Base-by-base conservation (phyloP, 2,329 filamentous ascomycete species). In the Botrytis deweyae region DNA sequence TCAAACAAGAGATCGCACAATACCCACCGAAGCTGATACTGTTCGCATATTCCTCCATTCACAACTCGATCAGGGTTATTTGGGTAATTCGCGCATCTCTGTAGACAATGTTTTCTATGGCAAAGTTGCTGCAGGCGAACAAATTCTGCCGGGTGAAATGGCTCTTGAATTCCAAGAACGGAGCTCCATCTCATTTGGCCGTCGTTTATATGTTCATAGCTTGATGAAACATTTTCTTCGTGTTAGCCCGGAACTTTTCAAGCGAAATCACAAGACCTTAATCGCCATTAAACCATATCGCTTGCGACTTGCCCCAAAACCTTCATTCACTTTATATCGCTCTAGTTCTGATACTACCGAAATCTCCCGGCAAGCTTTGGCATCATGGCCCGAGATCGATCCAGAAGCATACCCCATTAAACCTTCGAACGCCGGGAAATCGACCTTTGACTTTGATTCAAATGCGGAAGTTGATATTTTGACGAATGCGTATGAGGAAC, bases 61-160 rank as follows among this genome's bases (percentile, higher is more conserved):
- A 52, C 71, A 72, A 74, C 63, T 68, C 70, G 69, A 33, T 75
- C 76, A 65, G 61, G 76, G 76, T 33, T 86, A 85, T 76, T 81
- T 85, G 44, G 83, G 83, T 1, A 80, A 79, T 29, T 72, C 79
- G n/a, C 81, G 80, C 44, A 73, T 84, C n/a, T 76, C 79, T 38
- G 78, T 83, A 8, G 81, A 84, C 66, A 79, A 83, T 66, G 73
- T 86, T 8, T 86, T 86, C 77, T 86, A 86, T 73, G 72, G 73
- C 12, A 76, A 75, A 25, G 73, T 75, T 49, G 49, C 67, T 20
- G 74, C 80, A 52, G 80, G 80, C 73, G 74, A 82, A 73, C 77
- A 80, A 67, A 72, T 82, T 10, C 52, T 77, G 14, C 66, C 74
- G 42, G 76, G 76, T 38, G 79, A 81, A 44, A 74, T 79, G 20